Percentiles rank a stretch among this genome's conserved stretches.
These are phyloP conservation scores for Petunia secreta DNA, from an alignment of 257 asterid species.

Conservation along the genomic window DNA sequence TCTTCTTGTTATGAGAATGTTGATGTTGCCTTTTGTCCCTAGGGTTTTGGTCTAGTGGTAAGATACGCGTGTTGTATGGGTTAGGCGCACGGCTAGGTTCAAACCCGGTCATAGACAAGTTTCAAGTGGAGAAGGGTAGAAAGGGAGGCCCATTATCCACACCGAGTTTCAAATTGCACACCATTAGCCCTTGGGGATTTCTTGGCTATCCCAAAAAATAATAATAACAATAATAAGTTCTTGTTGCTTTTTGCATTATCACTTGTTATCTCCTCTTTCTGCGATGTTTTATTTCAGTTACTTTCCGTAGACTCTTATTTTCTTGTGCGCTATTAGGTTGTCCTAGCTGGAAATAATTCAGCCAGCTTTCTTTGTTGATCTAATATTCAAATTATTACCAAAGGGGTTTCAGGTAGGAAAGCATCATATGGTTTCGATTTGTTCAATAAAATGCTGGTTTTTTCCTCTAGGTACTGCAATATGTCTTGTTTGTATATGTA, in stretches of 20 bases:
- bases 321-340: neutral
- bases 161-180: too few relatives aligned
- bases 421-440: constrained; percentile 2
- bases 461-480: neutral
- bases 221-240: too few relatives aligned
- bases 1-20: too few relatives aligned
- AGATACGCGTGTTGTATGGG: too few relatives aligned
- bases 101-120: too few relatives aligned
- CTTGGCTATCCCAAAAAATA: too few relatives aligned
- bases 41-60: too few relatives aligned
- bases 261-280: constrained; percentile 3
- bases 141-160: too few relatives aligned
- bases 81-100: too few relatives aligned
- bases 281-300: neutral
- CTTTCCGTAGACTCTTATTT: neutral
- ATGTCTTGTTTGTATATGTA: constrained; percentile 11
- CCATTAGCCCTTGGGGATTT: too few relatives aligned
- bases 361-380: neutral
- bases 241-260: constrained; percentile 13
- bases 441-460: neutral
- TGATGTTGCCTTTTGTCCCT: too few relatives aligned
- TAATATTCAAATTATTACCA: neutral
- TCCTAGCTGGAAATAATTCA: neutral
- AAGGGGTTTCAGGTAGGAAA: constrained; percentile 9
- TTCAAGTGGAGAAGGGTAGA: too few relatives aligned